Evolutionary conservation across 2,329 filamentous ascomycete species (phyloP), one percentile per base, ranked within the genome.

Genomic region (Trichoderma sp.): DNA sequence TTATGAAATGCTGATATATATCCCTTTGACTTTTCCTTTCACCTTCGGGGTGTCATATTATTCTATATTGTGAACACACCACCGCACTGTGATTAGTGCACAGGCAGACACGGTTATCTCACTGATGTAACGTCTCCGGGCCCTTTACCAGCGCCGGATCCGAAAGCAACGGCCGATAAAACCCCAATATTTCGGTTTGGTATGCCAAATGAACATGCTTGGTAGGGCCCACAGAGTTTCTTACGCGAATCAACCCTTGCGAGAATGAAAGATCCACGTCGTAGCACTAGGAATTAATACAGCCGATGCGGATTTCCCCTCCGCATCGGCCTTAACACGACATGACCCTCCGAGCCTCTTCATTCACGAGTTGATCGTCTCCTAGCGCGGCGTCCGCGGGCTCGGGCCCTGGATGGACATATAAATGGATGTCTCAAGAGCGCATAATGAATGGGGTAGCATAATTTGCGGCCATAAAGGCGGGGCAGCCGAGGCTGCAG

Each of bases 401-500:
- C n/a, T 12, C n/a, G 30, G 28, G n/a, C 17, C 57, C 9, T 20
- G n/a, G n/a, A 61, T 13, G 28, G 57, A 20, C 32, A 28, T 20
- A 43, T 26, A 62, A 28, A 62, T 2, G 32, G 20, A 8, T 6
- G 6, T 23, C 20, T 17, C 6, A 6, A 36, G 3, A 34, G 11
- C 32, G n/a, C n/a, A 36, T 36, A 15, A 15, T 34, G 58, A 15
- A 15, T 34, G 58, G 12, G 20, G 32, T 8, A 26, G 20, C 32
- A 39, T 20, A 26, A 61, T 17, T 39, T 39, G 20, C n/a, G 34
- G 34, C 23, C 23, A 64, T 26, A 47, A 64, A 65, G 36, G 62
- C 43, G 62, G 62, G 62, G 62, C 43, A 50, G 39, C 62, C 62
- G 62, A 65, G 62, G 62, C 62, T 65, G 12, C 7, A 50, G 26